Percentiles rank a stretch among this genome's conserved stretches.
Evolutionary conservation across 2,329 filamentous ascomycete genomes (phyloP).

Genomic region (Venturia carpophila): DNA sequence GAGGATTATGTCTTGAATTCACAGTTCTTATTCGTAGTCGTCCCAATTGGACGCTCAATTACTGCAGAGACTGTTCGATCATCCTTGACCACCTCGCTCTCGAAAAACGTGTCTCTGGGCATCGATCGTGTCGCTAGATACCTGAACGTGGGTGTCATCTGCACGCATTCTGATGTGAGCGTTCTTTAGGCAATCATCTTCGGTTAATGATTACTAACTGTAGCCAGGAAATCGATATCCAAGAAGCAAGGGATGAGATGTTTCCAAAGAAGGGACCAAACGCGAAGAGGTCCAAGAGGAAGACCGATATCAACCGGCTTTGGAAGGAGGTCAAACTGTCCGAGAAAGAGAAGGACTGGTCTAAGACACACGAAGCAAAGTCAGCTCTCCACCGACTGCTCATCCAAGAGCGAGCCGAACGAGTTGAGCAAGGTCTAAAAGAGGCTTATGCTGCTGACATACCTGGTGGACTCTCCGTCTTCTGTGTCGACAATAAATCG

Average conservation of each 20-base stretch:
- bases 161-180: constrained; percentile 1
- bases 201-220: neutral
- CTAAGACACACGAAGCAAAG: neutral
- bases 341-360: neutral
- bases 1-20: neutral
- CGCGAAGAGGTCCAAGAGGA: neutral
- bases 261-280: constrained; percentile 1
- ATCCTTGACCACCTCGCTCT: neutral
- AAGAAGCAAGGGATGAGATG: neutral
- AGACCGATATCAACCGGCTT: neutral
- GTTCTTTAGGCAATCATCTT: neutral
- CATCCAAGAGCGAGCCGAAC: neutral
- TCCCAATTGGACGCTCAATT: neutral
- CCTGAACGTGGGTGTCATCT: neutral
- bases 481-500: neutral
- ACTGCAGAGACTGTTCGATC: neutral
- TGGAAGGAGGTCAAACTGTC: neutral
- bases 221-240: neutral
- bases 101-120: neutral
- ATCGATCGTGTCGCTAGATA: neutral
- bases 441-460: neutral
- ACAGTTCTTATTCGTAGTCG: neutral
- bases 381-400: neutral
- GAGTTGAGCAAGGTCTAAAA: neutral
- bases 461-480: neutral